Evolutionary conservation across 768 basidiomycete genomes (phyloP).

Genomic region (Termitomyces sp.): DNA sequence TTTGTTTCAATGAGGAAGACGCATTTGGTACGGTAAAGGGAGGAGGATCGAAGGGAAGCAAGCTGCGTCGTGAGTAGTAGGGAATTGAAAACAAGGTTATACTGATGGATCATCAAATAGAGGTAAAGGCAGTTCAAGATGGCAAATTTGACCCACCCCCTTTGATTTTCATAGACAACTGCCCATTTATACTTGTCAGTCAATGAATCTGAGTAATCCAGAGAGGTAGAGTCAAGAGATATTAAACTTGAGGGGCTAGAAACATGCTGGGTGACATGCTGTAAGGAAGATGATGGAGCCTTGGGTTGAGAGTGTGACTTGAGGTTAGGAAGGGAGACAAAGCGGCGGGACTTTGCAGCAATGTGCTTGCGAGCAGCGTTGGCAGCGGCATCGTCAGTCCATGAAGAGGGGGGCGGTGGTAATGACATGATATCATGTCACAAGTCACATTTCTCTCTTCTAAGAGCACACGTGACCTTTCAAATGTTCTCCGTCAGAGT

Average conservation of each 20-base stretch:
- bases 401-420: constrained; percentile 30
- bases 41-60: constrained; percentile 68
- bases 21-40: constrained; percentile 61
- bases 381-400: constrained; percentile 35
- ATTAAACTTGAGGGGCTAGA: constrained; percentile 1
- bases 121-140: neutral
- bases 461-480: neutral
- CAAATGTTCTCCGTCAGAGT: neutral
- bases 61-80: constrained; percentile 63
- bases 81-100: constrained; percentile 67
- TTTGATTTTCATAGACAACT: constrained; percentile 75
- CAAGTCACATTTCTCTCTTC: neutral
- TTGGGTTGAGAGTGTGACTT: constrained; percentile 10
- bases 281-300: neutral
- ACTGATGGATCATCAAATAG: constrained; percentile 19
- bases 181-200: constrained; percentile 71
- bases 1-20: constrained; percentile 36
- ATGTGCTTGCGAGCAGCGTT: constrained; percentile 44
- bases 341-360: constrained; percentile 25
- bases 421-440: constrained; percentile 1
- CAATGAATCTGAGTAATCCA: constrained; percentile 21
- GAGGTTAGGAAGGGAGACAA: constrained; percentile 27
- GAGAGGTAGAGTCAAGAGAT: constrained; percentile 8
- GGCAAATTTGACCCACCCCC: constrained; percentile 48
- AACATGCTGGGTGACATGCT: neutral